Evolutionary conservation across 768 basidiomycete genomes (phyloP).

Genomic region (Tricholoma sp.): DNA sequence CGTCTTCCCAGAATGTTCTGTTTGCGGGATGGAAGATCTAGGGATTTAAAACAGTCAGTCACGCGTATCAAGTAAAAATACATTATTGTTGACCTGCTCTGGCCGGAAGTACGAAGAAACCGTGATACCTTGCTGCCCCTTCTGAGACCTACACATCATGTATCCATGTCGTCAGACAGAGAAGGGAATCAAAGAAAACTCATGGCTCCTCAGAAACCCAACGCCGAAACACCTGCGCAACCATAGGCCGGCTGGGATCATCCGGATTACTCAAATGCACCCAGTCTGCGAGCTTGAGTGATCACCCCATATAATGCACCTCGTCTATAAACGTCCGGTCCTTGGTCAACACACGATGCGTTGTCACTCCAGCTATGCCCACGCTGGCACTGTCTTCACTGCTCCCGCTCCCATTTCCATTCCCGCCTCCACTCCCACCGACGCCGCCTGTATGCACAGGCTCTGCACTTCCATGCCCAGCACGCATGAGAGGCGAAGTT

Average conservation of each 20-base stretch:
- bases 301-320: constrained; percentile 77
- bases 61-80: not conserved
- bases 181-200: constrained; percentile 17
- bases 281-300: constrained; percentile 76
- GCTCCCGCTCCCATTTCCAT: not conserved
- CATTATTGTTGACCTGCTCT: constrained; percentile 54
- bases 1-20: constrained; percentile 82
- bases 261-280: constrained; percentile 88
- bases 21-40: constrained; percentile 82
- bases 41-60: constrained; percentile 1
- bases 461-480: constrained; percentile 75
- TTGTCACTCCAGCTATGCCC: constrained; percentile 62
- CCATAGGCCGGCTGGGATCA: constrained; percentile 80
- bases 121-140: constrained; percentile 64
- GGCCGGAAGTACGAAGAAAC: constrained; percentile 93
- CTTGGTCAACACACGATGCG: constrained; percentile 65
- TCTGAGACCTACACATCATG: constrained; percentile 45
- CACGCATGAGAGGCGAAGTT: constrained; percentile 71
- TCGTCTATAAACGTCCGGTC: constrained; percentile 74
- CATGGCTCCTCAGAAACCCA: constrained; percentile 68
- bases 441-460: constrained; percentile 50
- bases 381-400: constrained; percentile 33
- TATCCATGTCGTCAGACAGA: not conserved
- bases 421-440: constrained; percentile 54
- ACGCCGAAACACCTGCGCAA: constrained; percentile 86